Base-by-base conservation (phyloP, 2,329 filamentous ascomycete genomes). In the Neofusicoccum sp. region DNA sequence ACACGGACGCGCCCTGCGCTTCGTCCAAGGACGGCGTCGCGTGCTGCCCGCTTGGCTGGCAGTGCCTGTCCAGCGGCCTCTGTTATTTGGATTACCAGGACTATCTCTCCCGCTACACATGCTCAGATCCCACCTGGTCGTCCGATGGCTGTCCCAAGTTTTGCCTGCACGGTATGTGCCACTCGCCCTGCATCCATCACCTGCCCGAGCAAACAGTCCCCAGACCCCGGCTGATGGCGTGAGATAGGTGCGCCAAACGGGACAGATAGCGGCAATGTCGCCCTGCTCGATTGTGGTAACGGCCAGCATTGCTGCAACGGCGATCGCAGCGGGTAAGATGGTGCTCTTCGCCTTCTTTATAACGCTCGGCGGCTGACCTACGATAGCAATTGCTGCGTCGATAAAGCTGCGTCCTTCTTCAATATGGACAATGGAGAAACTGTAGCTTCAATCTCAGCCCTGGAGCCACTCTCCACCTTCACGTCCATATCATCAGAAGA, bases 41-140 rank as follows among this genome's bases (percentile, higher is more conserved):
- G 5, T 77, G 75, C 66, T 77, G 75, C 62, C 74, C 75, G 1
- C 56, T 68, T 22, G 68, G 70, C 58, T 77, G 75, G 75, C 56
- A 63, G 8, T 77, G 75, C 60, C 59, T 72, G 7, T 64, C 63
- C 52, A 75, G 74, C 56, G 73, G 72, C 1, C 64, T 76, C 49
- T 77, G 75, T 65, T 72, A 71, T 48, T 61, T 71, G 22, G 60
- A 56, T 3, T 56, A 56, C 14, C 64, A 66, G 6, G 49, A 69
- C 33, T 64, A 67, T 12, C 72, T 68, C 60, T 70, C 69, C 5
- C 71, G 74, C 11, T 74, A 74, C 56, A 72, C 72, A 5, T 77
- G 75, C 64, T 74, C 73, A 3, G 73, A 75, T 34, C 62, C 69
- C 61, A 67, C 59, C 0, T 77, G 73, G 74, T 39, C 64, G 22